phyloP scores from a whole-genome alignment of 2,329 filamentous ascomycete species.

The Sporothrix curviconia region DNA sequence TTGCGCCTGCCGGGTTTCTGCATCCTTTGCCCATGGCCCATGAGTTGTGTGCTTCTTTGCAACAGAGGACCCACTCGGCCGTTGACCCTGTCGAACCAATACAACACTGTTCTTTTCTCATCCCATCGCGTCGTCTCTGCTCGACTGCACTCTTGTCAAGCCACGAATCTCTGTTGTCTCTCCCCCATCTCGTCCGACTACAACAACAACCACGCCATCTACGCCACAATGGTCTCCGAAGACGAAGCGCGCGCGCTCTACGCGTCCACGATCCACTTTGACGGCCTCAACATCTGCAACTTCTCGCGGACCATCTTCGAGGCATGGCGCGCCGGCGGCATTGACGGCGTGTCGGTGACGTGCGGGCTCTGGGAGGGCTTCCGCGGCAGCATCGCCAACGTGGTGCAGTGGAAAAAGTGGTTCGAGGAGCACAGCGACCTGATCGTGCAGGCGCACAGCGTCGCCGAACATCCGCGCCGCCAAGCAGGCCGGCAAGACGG shows the following conservation, averaged over 20 bases:
- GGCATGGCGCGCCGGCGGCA: conserved; percentile 32
- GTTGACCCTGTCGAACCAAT: too few species aligned
- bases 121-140: too few species aligned
- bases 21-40: too few species aligned
- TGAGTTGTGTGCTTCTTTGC: too few species aligned
- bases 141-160: too few species aligned
- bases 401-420: conserved; percentile 38
- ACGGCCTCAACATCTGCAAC: conserved; percentile 36
- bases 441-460: conserved; percentile 31
- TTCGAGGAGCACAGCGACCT: conserved; percentile 35
- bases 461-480: conserved; percentile 32
- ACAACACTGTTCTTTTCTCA: too few species aligned
- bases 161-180: background rate
- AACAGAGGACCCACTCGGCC: too few species aligned
- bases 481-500: conserved; percentile 31
- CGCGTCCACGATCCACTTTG: conserved; percentile 32
- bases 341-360: conserved; percentile 36
- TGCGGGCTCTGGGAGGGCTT: conserved; percentile 36
- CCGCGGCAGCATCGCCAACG: conserved; percentile 31
- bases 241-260: conserved; percentile 31
- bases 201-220: background rate
- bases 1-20: too few species aligned
- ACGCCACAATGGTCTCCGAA: conserved; percentile 29
- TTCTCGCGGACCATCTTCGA: conserved; percentile 34
- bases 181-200: background rate